Evolutionary conservation across 1,284 basidiomycete genomes (phyloP), one percentile per base, ranked within the genome.

Genomic region (Thelephora terrestris): DNA sequence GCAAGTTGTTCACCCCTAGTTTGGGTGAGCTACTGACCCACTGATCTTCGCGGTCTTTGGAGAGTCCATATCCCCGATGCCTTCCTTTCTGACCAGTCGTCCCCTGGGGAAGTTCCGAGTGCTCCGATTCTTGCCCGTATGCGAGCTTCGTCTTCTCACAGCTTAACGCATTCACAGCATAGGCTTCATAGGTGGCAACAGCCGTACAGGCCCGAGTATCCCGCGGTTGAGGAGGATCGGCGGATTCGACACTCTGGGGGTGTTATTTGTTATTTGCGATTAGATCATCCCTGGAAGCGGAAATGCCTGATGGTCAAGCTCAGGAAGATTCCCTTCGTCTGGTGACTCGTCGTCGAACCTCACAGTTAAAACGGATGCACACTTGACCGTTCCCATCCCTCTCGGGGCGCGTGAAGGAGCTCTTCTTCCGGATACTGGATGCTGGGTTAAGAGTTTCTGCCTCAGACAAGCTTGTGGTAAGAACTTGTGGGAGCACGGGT

Each of bases 1-100:
- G 79, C 2, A 73, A 72, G 9, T 85, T 81, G 81, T 69, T 84
- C 20, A 84, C 82, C 1, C 81, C 82, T 50, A 82, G 82, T 16
- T 67, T 81, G 48, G 73, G 78, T 78, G 53, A 52, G 64, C 52
- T 32, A 25, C 44, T 38, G 24, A 7, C 27, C 12, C 7, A 10
- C 14, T 6, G 3, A 6, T 10, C 27, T 27, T 10, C 29, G 29
- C 12, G 29, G 7, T 6, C 14, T 32, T 7, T 10, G 29, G 29
- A 32, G 29, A 14, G 29, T n/a, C n/a, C n/a, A 10, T 14, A 32
- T 32, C 14, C 14, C 4, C 16, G 36, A 24, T 14, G 23, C 4
- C 17, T 23, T n/a, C n/a, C 21, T 10, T 21, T 12, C 10, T 42
- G 3, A 10, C 20, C 25, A 42, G 39, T 42, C 10, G 39, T 91